Conservation (phyloP, 2,329 filamentous ascomycete species). For the Xylaria sp. region DNA sequence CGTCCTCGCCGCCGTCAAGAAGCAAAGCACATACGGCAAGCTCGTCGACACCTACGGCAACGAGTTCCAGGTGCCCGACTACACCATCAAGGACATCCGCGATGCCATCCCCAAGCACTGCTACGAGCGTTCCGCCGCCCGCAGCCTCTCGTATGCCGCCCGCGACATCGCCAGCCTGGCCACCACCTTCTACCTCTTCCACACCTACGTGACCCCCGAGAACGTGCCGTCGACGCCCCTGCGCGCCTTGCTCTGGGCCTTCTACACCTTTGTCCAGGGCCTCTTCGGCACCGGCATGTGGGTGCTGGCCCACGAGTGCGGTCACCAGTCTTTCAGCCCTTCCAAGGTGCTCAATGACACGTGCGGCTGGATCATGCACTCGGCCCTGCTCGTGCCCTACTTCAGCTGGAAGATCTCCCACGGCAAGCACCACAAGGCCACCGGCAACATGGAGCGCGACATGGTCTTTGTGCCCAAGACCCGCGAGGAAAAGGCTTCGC, state of each 20-base stretch:
- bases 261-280: constrained; percentile 85
- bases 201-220: constrained; percentile 90
- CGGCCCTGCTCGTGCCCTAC: constrained; percentile 89
- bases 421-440: constrained; percentile 99
- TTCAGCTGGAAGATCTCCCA: constrained; percentile 99
- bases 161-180: constrained; percentile 80
- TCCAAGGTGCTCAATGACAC: constrained; percentile 91
- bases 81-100: constrained; percentile 96
- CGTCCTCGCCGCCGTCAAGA: constrained; percentile 37
- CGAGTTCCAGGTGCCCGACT: constrained; percentile 91
- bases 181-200: constrained; percentile 84
- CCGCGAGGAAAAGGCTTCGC: constrained; percentile 80
- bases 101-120: constrained; percentile 98
- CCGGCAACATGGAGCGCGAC: constrained; percentile 94
- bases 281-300: constrained; percentile 93
- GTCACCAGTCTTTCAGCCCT: constrained; percentile 95
- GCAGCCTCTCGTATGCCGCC: constrained; percentile 83
- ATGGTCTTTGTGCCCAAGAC: constrained; percentile 99
- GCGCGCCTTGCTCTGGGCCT: constrained; percentile 71
- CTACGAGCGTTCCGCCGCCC: constrained; percentile 84
- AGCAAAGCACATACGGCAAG: constrained; percentile 62
- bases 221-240: constrained; percentile 75
- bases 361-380: constrained; percentile 92
- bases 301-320: constrained; percentile 98
- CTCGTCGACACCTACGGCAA: constrained; percentile 95